Conservation (phyloP, 2,329 filamentous ascomycete species). For the Sclerotinia spermophila region DNA sequence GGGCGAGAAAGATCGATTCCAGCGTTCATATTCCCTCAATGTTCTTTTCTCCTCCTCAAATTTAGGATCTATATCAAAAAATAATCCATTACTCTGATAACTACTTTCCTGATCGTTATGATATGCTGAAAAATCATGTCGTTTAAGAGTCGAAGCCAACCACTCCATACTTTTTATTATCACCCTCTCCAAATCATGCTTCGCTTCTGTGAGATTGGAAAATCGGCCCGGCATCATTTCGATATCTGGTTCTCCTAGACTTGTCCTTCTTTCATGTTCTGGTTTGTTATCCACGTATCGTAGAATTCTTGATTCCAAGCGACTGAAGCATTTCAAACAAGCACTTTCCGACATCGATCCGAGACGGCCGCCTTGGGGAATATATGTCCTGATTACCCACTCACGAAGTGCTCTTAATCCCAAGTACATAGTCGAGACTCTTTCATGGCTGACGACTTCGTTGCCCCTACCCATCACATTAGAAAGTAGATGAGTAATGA, state of each 20-base stretch:
- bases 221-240: slow-evolving; percentile 29
- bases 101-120: not conserved
- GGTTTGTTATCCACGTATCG: not conserved
- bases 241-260: slow-evolving; percentile 21
- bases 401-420: not conserved
- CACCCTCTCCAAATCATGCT: slow-evolving; percentile 24
- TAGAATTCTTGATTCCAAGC: not conserved
- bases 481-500: slow-evolving; percentile 12
- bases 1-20: slow-evolving; percentile 28
- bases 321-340: not conserved
- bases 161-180: slow-evolving; percentile 31
- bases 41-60: slow-evolving; percentile 26
- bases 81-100: slow-evolving; percentile 17
- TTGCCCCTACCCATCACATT: not conserved
- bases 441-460: not conserved
- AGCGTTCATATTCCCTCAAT: slow-evolving; percentile 29
- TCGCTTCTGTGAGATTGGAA: slow-evolving; percentile 22
- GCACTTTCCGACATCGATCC: not conserved
- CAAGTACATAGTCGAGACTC: slow-evolving; percentile 6
- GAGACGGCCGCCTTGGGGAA: slow-evolving; percentile 5
- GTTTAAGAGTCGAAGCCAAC: slow-evolving; percentile 28
- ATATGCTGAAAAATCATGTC: slow-evolving; percentile 25
- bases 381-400: not conserved
- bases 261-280: not conserved
- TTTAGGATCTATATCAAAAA: slow-evolving; percentile 29